Conservation (phyloP, 2,329 filamentous ascomycete species). For the Fusarium camptoceras region DNA sequence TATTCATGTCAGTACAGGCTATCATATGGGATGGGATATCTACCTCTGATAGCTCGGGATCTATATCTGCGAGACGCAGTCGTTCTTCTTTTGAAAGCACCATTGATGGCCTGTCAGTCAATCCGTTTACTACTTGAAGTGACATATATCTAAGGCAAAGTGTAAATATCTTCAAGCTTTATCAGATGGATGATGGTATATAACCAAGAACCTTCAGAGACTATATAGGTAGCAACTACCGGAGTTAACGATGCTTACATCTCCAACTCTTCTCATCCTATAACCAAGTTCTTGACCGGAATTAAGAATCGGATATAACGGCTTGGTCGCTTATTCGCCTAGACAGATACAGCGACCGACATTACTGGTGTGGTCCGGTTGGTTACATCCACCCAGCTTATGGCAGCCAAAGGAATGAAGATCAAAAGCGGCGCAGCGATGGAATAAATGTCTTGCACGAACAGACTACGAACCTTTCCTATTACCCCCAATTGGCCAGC, state of each 20-base stretch:
- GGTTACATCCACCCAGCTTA: no score
- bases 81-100: neutral
- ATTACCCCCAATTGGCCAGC: fast-evolving
- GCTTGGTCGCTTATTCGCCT: no score
- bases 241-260: neutral
- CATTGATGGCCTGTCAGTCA: neutral
- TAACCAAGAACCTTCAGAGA: neutral
- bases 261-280: neutral
- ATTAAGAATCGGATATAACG: neutral
- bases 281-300: neutral
- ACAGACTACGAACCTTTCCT: fast-evolving
- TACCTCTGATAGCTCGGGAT: neutral
- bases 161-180: no score
- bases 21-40: fast-evolving
- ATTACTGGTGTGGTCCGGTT: neutral
- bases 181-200: no score
- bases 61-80: neutral
- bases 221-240: neutral
- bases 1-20: neutral
- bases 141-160: no score
- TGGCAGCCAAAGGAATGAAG: no score
- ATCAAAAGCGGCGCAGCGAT: neutral
- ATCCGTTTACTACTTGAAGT: neutral
- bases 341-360: neutral
- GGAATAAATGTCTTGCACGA: neutral